Percentiles rank a stretch among this genome's conserved stretches.
Evolutionary conservation across 2,329 filamentous ascomycete genomes (phyloP).

Genomic region (Fusarium sp.): DNA sequence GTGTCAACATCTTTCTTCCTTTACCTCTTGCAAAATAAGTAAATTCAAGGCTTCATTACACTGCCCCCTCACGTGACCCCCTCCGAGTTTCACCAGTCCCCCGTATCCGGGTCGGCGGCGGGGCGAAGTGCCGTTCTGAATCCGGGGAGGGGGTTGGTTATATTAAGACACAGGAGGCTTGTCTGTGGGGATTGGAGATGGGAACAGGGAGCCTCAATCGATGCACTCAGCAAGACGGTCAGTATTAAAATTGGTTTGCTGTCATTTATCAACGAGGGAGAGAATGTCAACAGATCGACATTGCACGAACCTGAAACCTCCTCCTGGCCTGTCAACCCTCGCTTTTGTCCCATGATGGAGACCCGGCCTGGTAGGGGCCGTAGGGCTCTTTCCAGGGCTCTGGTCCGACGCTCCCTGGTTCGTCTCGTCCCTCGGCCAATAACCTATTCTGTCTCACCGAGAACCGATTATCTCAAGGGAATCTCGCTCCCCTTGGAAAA

Average conservation of each 20-base stretch:
- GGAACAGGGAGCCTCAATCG: background rate
- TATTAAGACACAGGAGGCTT: slow-evolving; percentile 3
- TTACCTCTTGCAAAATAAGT: background rate
- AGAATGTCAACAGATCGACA: background rate
- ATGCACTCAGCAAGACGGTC: background rate
- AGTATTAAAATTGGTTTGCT: background rate
- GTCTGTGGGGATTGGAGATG: background rate
- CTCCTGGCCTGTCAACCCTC: background rate
- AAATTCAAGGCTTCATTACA: background rate
- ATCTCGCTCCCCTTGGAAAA: background rate
- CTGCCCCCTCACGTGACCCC: background rate
- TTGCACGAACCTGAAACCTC: background rate
- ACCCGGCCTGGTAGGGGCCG: background rate
- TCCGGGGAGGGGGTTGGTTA: slow-evolving; percentile 1
- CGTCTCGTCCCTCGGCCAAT: background rate
- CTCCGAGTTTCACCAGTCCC: background rate
- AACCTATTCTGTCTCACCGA: background rate
- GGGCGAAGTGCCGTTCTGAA: slow-evolving; percentile 8
- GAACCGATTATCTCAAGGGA: background rate
- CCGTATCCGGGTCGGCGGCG: slow-evolving; percentile 2
- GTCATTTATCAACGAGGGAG: slow-evolving; percentile 6
- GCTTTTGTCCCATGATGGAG: background rate
- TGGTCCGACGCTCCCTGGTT: background rate
- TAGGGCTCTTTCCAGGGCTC: background rate
- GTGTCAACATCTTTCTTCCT: background rate